A percentile compares a stretch with the other conserved stretches of the same genome.
Evolutionary conservation across 768 basidiomycete genomes (phyloP).

Genomic region (Fomitopsis serialis): DNA sequence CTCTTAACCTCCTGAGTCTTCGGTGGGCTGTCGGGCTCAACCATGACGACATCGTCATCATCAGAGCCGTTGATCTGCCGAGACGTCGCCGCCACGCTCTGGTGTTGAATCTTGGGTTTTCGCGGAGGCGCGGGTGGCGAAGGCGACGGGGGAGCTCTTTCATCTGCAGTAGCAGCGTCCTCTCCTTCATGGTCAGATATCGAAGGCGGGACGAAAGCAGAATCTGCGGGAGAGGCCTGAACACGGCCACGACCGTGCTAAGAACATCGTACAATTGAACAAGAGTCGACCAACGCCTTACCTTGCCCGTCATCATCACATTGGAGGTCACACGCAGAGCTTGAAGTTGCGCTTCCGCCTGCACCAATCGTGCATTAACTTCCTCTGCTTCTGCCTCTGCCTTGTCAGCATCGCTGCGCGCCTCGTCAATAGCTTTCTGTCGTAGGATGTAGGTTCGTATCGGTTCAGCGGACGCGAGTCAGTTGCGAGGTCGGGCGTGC

Average conservation of each 20-base stretch:
- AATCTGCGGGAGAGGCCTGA: too few species aligned
- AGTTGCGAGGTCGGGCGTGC: neutral
- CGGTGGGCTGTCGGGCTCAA: neutral
- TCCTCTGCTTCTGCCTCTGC: conserved; percentile 27
- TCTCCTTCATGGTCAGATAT: too few species aligned
- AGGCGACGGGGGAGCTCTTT: too few species aligned
- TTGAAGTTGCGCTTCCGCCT: conserved; percentile 33
- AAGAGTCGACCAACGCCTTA: neutral
- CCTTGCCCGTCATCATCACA: neutral
- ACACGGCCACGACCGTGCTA: too few species aligned
- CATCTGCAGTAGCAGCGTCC: too few species aligned
- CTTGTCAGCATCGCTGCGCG: conserved; percentile 30
- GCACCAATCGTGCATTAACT: conserved; percentile 18
- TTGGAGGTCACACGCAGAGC: conserved; percentile 42
- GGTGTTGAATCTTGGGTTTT: too few species aligned
- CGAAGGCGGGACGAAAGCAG: too few species aligned
- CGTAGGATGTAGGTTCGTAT: neutral
- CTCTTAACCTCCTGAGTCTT: neutral
- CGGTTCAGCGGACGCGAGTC: neutral
- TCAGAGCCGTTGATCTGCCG: neutral
- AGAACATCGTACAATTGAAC: neutral
- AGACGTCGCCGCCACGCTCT: neutral
- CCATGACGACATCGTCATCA: neutral
- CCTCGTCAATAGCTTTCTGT: conserved; percentile 35
- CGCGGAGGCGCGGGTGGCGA: too few species aligned